Evolutionary conservation across 1,284 basidiomycete genomes (phyloP).

Genomic region (Sparassis latifolia): DNA sequence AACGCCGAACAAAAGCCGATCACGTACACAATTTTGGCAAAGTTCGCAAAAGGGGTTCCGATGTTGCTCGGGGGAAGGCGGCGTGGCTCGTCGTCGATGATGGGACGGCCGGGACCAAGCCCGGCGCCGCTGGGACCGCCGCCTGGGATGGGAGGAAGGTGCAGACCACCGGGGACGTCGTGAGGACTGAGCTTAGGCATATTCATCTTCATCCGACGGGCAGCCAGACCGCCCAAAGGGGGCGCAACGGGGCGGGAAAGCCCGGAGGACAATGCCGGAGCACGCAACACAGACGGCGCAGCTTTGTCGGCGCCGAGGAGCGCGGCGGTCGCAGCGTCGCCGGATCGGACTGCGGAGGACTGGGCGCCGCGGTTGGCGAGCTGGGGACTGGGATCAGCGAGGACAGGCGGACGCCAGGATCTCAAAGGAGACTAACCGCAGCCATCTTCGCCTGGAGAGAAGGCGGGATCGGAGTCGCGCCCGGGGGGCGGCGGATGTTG

Average conservation of each 20-base stretch:
- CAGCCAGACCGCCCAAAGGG: constrained; percentile 32
- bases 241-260: constrained; percentile 15
- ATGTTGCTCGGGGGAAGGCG: constrained; percentile 39
- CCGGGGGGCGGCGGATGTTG: constrained; percentile 29
- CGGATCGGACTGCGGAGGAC: constrained; percentile 14
- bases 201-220: constrained; percentile 35
- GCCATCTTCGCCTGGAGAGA: constrained; percentile 91
- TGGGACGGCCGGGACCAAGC: constrained; percentile 60
- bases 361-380: constrained; percentile 47
- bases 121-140: constrained; percentile 59
- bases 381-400: constrained; percentile 24
- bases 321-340: constrained; percentile 36
- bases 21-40: constrained; percentile 89
- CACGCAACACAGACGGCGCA: constrained; percentile 20
- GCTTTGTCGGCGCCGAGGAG: constrained; percentile 29
- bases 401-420: constrained; percentile 1
- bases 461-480: constrained; percentile 75
- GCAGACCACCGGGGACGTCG: constrained; percentile 44
- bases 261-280: constrained; percentile 20
- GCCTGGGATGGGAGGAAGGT: constrained; percentile 29
- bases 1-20: neutral
- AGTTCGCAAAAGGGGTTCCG: constrained; percentile 85
- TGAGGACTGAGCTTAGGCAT: constrained; percentile 56
- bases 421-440: constrained; percentile 46
- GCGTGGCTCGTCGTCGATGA: constrained; percentile 36